Base-by-base conservation (phyloP, 768 basidiomycete species). In the Xerocomus spinulosus region DNA sequence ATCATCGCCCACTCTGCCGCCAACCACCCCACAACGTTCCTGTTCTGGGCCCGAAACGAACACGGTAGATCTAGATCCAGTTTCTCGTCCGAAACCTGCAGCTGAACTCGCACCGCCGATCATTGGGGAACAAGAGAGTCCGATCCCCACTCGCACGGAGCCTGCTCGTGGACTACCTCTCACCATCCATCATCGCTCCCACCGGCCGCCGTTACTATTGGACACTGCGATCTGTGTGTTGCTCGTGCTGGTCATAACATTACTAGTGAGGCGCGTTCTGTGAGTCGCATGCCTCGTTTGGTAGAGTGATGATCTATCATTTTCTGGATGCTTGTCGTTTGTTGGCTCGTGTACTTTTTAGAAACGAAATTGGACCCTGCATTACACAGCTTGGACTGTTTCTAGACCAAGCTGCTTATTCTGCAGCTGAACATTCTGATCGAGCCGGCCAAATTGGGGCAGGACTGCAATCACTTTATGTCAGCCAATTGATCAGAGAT, bases 161-260 rank as follows among this genome's bases (percentile, higher is more conserved):
- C 18, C 54, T 44, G 46, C 44, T 55, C 55, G 50, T 51, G 62
- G 53, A 49, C 56, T 54, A 52, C 18, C 42, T 21, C 46, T 46
- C 15, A 9, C 49, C 34, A 23, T 42, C 29, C 60, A 40, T 23
- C 56, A 42, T 55, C 59, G 55, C 48, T 57, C 55, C 32, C 57
- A 52, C 41, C 63, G 64, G 38, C 80, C 85, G 20, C 85, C 85
- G 20, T 60, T 87, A 21, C 65, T 87, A 20, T 70, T 91, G 26
- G 88, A 90, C 64, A 79, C 79, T 10, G 80, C 82, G 24, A 90
- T 91, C 50, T 82, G 83, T 62, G 72, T 89, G 40, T 70, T 87
- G 18, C 68, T 90, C 9, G 82, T 83, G 13, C 66, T 89, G 48
- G 75, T 83, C 40, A 77, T 84, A 57, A 82, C 79, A 28, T 74